Base-by-base conservation (phyloP, 768 basidiomycete species). In the Ephemerocybe angulata region DNA sequence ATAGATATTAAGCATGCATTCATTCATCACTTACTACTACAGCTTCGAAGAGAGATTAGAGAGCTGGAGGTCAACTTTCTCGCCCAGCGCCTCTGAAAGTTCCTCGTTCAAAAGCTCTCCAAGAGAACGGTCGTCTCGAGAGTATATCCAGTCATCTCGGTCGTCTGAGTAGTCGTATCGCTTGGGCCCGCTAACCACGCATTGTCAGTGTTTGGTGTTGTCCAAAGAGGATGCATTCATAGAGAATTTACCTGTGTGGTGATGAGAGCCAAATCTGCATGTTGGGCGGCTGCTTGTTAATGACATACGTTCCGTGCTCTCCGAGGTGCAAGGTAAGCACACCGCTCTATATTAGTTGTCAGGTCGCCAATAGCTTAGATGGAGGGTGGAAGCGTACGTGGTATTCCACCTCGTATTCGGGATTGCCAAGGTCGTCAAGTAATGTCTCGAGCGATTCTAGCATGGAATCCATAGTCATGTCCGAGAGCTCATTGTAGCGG, bases 281-380 rank as follows among this genome's bases (percentile, higher is more conserved):
- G 67, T 97, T 97, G 5, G 94, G 94, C 11, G 94, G 94, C 67
- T 97, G 94, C 76, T 96, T 97, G 72, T 97, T 97, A 71, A 97
- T 87, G 27, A 96, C 94, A 72, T 96, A 97, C 11, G 90, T 96
- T 13, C 92, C 93, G 53, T 85, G 73, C 37, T 77, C 72, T 28
- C 86, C 93, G 15, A 95, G 76, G 47, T 76, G 77, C 41, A 96
- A 80, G 1, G 93, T 97, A 30, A 97, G 68, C 28, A 97, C 94
- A n/a, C 94, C 94, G 63, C 87, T 86, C 94, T 96, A 67, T 17
- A 43, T 42, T 17, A 21, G 21, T 27, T 30, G 12, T 13, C 3
- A 22, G 29, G 25, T 30, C 15, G 28, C 7, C 1, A 30, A 52
- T 3, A 49, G 13, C 15, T 17, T 37, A 46, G 41, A 19, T n/a